phyloP scores from a whole-genome alignment of 108 stramenopile species.

The Nitzschia inconspicua region DNA sequence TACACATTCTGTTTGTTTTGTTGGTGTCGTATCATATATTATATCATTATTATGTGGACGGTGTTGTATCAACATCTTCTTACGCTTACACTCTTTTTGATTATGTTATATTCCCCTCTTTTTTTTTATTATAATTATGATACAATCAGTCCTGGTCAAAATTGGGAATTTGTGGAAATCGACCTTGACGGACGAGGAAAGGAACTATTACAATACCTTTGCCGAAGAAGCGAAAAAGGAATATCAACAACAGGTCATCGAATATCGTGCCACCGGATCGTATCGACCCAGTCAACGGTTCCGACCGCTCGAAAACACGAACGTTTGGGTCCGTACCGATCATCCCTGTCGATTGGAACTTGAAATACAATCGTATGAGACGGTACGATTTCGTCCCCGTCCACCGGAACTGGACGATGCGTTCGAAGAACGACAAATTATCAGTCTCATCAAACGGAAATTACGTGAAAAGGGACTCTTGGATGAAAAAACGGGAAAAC shows the following conservation, averaged over 20 bases:
- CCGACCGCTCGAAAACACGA: conserved; percentile 35
- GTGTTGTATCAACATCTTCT: too few relatives aligned
- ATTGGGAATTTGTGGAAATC: conserved; percentile 68
- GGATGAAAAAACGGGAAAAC: conserved; percentile 24
- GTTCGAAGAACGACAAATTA: conserved; percentile 33
- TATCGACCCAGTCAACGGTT: conserved; percentile 43
- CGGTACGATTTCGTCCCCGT: conserved; percentile 61
- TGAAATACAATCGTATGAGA: conserved; percentile 67
- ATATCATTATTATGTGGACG: too few relatives aligned
- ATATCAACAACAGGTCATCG: conserved; percentile 47
- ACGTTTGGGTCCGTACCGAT: conserved; percentile 63
- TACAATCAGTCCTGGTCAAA: conserved; percentile 46
- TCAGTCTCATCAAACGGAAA: conserved; percentile 18
- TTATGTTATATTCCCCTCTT: background rate
- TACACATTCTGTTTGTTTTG: too few relatives aligned
- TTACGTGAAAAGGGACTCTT: conserved; percentile 25
- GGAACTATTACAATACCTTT: conserved; percentile 65
- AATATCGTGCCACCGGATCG: conserved; percentile 77
- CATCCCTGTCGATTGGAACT: conserved; percentile 63
- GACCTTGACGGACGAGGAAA: conserved; percentile 44
- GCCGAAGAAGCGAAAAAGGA: conserved; percentile 57
- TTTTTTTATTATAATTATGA: background rate
- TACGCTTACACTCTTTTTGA: too few relatives aligned
- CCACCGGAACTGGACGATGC: conserved; percentile 60
- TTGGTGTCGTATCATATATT: too few relatives aligned